A percentile compares a stretch with the other conserved stretches of the same genome.
Conservation (phyloP, 768 basidiomycete species). For the Gloeopeniophorella convolvens region DNA sequence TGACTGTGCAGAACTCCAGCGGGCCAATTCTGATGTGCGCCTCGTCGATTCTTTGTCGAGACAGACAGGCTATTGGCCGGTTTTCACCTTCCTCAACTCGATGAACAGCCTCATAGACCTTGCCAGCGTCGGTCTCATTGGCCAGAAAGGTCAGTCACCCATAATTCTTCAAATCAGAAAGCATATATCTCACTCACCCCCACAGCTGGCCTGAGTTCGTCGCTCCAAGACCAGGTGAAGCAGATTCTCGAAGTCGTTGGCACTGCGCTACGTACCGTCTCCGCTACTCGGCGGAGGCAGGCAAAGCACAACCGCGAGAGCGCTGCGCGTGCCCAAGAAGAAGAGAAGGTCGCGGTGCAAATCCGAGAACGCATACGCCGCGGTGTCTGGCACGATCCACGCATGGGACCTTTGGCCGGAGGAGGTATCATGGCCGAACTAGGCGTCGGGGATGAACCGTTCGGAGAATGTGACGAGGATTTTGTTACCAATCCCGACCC, state of each 20-base stretch:
- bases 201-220: slow-evolving; percentile 74
- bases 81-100: slow-evolving; percentile 80
- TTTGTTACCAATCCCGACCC: slow-evolving; percentile 2
- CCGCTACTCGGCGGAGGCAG: slow-evolving; percentile 40
- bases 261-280: slow-evolving; percentile 60
- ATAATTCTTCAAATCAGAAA: not conserved
- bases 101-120: slow-evolving; percentile 81
- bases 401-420: slow-evolving; percentile 79
- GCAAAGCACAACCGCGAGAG: slow-evolving; percentile 36
- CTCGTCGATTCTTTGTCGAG: slow-evolving; percentile 62
- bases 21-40: slow-evolving; percentile 59
- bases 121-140: slow-evolving; percentile 90
- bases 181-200: not conserved
- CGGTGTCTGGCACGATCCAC: slow-evolving; percentile 83
- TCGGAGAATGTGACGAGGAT: slow-evolving; percentile 33
- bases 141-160: slow-evolving; percentile 70
- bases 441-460: slow-evolving; percentile 70
- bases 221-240: slow-evolving; percentile 76
- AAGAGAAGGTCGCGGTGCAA: slow-evolving; percentile 33
- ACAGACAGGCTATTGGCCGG: slow-evolving; percentile 86
- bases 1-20: slow-evolving; percentile 73
- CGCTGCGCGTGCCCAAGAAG: slow-evolving; percentile 32
- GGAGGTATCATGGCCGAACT: slow-evolving; percentile 84
- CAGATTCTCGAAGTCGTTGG: slow-evolving; percentile 78
- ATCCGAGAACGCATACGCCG: slow-evolving; percentile 42